Evolutionary conservation across 495 filamentous ascomycete genomes (phyloP).

Genomic region (Penicillium ucsense): DNA sequence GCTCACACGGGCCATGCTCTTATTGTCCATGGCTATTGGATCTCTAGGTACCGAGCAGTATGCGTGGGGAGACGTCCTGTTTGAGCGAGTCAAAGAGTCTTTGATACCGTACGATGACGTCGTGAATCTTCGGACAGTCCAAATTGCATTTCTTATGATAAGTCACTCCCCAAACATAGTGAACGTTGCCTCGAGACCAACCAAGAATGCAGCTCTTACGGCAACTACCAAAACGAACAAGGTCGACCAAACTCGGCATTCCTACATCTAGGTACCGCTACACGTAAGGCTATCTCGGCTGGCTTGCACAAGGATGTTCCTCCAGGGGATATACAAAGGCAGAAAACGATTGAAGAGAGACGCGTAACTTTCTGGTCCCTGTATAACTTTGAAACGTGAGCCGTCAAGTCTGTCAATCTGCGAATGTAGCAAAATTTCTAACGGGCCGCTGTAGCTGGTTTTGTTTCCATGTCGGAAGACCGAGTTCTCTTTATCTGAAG

Average conservation of each 20-base stretch:
- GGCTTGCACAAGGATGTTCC: constrained; percentile 36
- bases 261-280: constrained; percentile 27
- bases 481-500: constrained; percentile 23
- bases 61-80: constrained; percentile 31
- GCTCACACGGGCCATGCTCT: constrained; percentile 17
- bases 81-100: constrained; percentile 32
- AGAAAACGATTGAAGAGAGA: constrained; percentile 25
- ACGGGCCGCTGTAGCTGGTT: constrained; percentile 23
- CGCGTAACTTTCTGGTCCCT: constrained; percentile 35
- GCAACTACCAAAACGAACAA: constrained; percentile 34
- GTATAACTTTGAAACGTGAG: constrained; percentile 33
- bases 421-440: background rate
- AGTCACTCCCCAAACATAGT: constrained; percentile 9
- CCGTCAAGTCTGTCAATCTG: background rate
- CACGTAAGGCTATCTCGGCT: constrained; percentile 32
- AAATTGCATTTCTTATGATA: constrained; percentile 37
- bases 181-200: background rate
- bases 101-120: constrained; percentile 26
- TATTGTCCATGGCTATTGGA: constrained; percentile 25
- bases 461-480: constrained; percentile 32
- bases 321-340: constrained; percentile 11
- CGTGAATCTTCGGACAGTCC: constrained; percentile 34
- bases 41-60: constrained; percentile 25
- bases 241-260: constrained; percentile 36
- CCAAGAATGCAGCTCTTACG: constrained; percentile 12